phyloP scores from a whole-genome alignment of 106 monocot genomes.

The Acanthochlamys bracteata region DNA sequence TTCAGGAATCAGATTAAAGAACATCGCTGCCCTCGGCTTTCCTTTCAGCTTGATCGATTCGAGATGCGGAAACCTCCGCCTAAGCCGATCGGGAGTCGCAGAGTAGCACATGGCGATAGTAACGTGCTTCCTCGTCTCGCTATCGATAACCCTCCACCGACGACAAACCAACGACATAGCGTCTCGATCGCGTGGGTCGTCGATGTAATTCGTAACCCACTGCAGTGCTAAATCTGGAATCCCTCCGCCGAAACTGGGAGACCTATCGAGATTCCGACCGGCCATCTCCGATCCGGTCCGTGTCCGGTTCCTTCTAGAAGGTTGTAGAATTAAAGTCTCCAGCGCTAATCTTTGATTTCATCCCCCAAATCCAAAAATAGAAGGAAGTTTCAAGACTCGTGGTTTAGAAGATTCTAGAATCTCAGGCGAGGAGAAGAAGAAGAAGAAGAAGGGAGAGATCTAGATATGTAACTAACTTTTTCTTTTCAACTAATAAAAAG shows the following conservation, averaged over 20 bases:
- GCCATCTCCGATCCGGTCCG: conserved; percentile 15
- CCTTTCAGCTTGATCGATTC: conserved; percentile 88
- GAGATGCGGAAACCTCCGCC: conserved; percentile 64
- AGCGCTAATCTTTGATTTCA: too few relatives aligned
- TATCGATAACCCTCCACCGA: conserved; percentile 60
- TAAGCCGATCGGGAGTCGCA: conserved; percentile 51
- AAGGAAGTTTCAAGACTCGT: too few relatives aligned
- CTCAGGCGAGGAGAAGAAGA: too few relatives aligned
- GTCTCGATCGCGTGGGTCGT: conserved; percentile 70
- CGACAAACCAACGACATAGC: conserved; percentile 76
- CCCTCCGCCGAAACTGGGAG: conserved; percentile 20
- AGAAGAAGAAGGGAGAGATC: too few relatives aligned
- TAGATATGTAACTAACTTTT: too few relatives aligned
- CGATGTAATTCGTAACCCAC: conserved; percentile 65
- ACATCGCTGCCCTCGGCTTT: conserved; percentile 93
- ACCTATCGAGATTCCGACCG: conserved; percentile 13
- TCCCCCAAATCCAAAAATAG: too few relatives aligned
- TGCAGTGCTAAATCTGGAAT: conserved; percentile 62
- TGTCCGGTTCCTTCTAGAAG: too few relatives aligned
- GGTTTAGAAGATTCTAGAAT: too few relatives aligned
- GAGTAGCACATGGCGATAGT: conserved; percentile 92
- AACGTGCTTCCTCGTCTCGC: conserved; percentile 70
- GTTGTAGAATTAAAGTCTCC: too few relatives aligned
- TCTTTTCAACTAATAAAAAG: too few relatives aligned
- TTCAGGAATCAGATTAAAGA: conserved; percentile 84